A percentile compares a stretch with the other conserved stretches of the same genome.
Conservation (phyloP, 139 green algal genomes). For the Choricystis sp. region DNA sequence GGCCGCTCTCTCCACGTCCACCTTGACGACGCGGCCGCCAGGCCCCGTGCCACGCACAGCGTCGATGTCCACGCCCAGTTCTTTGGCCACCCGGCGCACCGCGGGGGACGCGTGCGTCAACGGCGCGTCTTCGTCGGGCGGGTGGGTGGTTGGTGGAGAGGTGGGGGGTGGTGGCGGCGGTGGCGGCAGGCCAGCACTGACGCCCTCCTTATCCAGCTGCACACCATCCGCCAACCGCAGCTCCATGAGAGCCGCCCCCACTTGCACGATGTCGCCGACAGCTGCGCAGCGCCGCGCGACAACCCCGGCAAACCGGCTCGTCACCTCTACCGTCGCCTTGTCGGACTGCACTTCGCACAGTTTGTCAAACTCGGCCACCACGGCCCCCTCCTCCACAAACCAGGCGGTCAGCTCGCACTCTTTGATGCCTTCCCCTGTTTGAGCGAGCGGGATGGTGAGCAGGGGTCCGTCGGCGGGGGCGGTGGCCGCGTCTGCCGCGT, state of each 20-base stretch:
- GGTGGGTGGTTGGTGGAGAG: no score
- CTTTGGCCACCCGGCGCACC: constrained; percentile 49
- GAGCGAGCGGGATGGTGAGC: constrained; percentile 18
- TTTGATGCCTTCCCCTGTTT: constrained; percentile 83
- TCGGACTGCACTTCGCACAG: constrained; percentile 85
- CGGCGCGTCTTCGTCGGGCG: not conserved
- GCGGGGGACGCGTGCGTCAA: constrained; percentile 34
- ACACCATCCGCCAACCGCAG: constrained; percentile 17
- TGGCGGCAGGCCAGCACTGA: not conserved
- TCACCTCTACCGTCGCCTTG: constrained; percentile 84
- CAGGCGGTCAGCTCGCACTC: constrained; percentile 84
- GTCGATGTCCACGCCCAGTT: constrained; percentile 39
- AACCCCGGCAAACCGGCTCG: constrained; percentile 44
- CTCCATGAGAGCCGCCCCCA: constrained; percentile 56
- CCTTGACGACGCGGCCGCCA: constrained; percentile 46
- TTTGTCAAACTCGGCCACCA: constrained; percentile 54
- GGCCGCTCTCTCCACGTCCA: constrained; percentile 11
- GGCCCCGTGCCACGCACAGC: constrained; percentile 25
- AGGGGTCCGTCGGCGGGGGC: no score
- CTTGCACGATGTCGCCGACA: constrained; percentile 50
- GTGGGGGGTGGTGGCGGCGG: no score
- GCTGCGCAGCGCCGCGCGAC: constrained; percentile 41
- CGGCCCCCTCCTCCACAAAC: constrained; percentile 58
- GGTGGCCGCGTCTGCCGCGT: no score
- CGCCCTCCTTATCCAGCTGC: not conserved